Base-by-base conservation (phyloP, 2,329 filamentous ascomycete species). In the Ophiostoma ips region DNA sequence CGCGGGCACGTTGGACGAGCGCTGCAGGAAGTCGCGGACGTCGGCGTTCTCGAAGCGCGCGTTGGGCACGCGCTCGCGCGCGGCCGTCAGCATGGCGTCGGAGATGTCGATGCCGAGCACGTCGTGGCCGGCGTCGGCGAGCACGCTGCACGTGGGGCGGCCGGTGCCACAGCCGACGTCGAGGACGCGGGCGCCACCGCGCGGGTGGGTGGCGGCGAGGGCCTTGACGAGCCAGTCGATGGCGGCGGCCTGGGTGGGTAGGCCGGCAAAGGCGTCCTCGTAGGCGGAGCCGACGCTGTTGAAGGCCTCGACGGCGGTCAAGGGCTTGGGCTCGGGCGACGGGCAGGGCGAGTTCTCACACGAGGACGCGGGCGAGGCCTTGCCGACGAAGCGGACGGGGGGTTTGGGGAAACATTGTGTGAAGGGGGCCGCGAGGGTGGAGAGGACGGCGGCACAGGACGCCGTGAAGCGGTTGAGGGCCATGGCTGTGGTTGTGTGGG, bases 111-210 rank as follows among this genome's bases (percentile, higher is more conserved):
- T 60, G 34, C 60, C 59, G 2, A 61, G 56, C 5, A 61, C 59
- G 33, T 55, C 50, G 55, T 63, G 61, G 12, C 60, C 61, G 1
- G 60, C 60, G 2, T 54, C 57, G 13, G 60, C 58, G 7, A 63
- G 57, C 0, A 52, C 31, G 10, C 49, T 54, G 51, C 56, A 58
- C 5, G 58, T 55, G 0, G 60, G 61, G 7, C 55, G 53, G 21
- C 61, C 60, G 8, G 61, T 62, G 43, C 60, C 61, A 50, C 58
- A 61, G 52, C 61, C 61, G 10, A 62, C 55, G 49, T 63, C 60
- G 38, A 63, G 52, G 38, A 59, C 50, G 18, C 31, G 36, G 28
- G 48, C 51, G 19, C 41, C 46, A n/a, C 51, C 50, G 8, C 37
- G 10, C 1, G 50, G n/a, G 11, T 52, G 34, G 1, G 47, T 36